These are phyloP conservation scores for Trametes cubensis DNA, from an alignment of 768 basidiomycete genomes.

Conservation along the genomic window DNA sequence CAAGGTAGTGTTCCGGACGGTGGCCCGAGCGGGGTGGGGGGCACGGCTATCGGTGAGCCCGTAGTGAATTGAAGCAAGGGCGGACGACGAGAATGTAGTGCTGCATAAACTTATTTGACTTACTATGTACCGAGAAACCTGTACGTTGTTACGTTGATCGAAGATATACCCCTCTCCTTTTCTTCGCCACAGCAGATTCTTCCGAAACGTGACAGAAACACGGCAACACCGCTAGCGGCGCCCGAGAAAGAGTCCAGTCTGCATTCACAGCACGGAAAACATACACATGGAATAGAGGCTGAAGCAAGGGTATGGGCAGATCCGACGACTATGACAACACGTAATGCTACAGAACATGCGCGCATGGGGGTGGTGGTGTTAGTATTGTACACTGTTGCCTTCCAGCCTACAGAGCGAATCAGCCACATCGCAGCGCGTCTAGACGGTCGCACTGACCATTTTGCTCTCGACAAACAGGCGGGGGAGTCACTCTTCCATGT, in stretches of 20 bases:
- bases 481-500: slow-evolving; percentile 21
- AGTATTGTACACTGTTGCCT: slow-evolving; percentile 26
- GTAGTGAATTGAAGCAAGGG: neutral
- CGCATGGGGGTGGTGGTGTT: slow-evolving; percentile 20
- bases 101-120: slow-evolving; percentile 8
- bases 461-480: slow-evolving; percentile 23
- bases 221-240: slow-evolving; percentile 17
- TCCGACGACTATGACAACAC: slow-evolving; percentile 25
- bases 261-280: slow-evolving; percentile 18
- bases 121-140: slow-evolving; percentile 17
- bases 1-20: neutral
- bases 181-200: no score
- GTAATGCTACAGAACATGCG: slow-evolving; percentile 26
- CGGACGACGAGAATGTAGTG: no score
- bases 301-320: slow-evolving; percentile 23
- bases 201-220: no score
- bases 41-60: slow-evolving; percentile 9
- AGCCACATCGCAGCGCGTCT: neutral
- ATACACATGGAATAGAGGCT: slow-evolving; percentile 20
- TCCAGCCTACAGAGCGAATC: slow-evolving; percentile 15
- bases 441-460: slow-evolving; percentile 16
- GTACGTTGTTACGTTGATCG: no score
- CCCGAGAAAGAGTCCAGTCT: slow-evolving; percentile 17
- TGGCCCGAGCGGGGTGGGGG: neutral
- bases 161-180: slow-evolving; percentile 4